These are phyloP conservation scores for Triticum aestivum DNA, from an alignment of 176 grass and related monocot genomes.

Conservation along the genomic window IWGSC_CS_RefSeq_v2.1 NC_057796.1:381343721-381344220, in stretches of 20 bases:
- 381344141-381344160: conserved; percentile 89
- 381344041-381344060: conserved; percentile 85
- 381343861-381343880: background rate
- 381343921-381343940: background rate
- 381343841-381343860: background rate
- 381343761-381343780: background rate
- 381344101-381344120: conserved; percentile 84
- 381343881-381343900: background rate
- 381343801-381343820: background rate
- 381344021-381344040: conserved; percentile 98
- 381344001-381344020: conserved; percentile 97
- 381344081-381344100: conserved; percentile 80
- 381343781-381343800: background rate
- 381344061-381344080: conserved; percentile 89
- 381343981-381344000: conserved; percentile 85
- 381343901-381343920: background rate
- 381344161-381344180: conserved; percentile 89
- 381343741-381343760: background rate
- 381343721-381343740: background rate
- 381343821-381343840: background rate
- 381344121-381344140: conserved; percentile 97
- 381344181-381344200: conserved; percentile 97
- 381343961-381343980: conserved; percentile 79
- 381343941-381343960: conserved; percentile 87
- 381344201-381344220: conserved; percentile 99